Base-by-base conservation (phyloP, 2,329 filamentous ascomycete genomes). In the Clathrospora elynae region DNA sequence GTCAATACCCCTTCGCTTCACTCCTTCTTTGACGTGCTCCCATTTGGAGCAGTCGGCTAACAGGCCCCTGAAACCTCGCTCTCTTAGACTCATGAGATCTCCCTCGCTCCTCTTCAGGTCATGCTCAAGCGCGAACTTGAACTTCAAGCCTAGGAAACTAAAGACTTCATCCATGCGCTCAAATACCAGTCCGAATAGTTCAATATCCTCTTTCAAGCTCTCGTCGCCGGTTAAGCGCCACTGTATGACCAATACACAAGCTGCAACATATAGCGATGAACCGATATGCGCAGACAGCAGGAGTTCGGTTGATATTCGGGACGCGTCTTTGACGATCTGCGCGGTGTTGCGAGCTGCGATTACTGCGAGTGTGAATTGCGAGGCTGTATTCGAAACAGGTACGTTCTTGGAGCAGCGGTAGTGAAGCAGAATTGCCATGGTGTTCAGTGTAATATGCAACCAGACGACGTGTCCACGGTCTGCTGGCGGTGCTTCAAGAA, bases 1-100 rank as follows among this genome's bases (percentile, higher is more conserved):
- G 1, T 25, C 11, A 6, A 60, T 17, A 5, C 56, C 58, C 17
- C 49, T 24, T 24, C 42, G 47, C 7, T 41, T 16, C 3, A 53
- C 42, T 26, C 57, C 56, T 2, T 55, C 33, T 13, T 34, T 50
- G 7, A 50, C 37, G 17, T 46, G 34, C 6, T 30, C 30, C 63
- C 62, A 68, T 22, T 59, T 59, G 0, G 55, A 52, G 24, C 65
- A 67, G 20, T 62, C 61, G 2, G 51, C 57, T n/a, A 67, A 22
- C 13, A 66, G 36, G 3, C 61, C 62, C 33, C 37, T 55, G 17
- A 55, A 59, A 1, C 63, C 64, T n/a, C 37, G 31, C 19, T 57
- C 41, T 20, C 46, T 48, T 26, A 66, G 31, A 12, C 20, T 40
- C 3, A 38, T 19, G 4, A 55, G 6, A 4, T 62, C 40, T 7